phyloP scores from a whole-genome alignment of 345 rosid genomes.

The Populus nigra region DNA sequence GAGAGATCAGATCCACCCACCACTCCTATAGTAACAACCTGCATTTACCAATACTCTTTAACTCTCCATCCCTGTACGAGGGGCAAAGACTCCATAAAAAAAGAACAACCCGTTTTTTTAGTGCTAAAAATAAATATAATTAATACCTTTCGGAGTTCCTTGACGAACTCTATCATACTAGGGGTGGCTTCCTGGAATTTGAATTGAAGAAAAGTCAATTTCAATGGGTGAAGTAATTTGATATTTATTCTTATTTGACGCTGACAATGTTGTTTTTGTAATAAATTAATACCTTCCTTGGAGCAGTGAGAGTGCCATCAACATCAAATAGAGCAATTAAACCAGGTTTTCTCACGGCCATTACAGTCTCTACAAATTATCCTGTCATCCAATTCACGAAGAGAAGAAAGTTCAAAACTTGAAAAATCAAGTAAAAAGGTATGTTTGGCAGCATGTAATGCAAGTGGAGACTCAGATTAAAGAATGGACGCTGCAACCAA shows the following conservation, averaged over 20 bases:
- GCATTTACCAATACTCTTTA: not conserved
- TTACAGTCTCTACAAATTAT: conserved; percentile 11
- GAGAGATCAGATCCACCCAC: conserved; percentile 94
- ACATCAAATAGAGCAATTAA: conserved; percentile 91
- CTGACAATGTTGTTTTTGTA: not conserved
- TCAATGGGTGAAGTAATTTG: not conserved
- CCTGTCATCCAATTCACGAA: conserved; percentile 1
- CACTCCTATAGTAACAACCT: conserved; percentile 87
- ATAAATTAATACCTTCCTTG: conserved; percentile 57
- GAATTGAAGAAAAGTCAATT: not conserved
- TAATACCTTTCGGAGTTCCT: conserved; percentile 66
- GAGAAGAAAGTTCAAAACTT: not conserved
- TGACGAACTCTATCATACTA: conserved; percentile 60
- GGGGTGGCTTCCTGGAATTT: conserved; percentile 47
- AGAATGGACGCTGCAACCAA: no score
- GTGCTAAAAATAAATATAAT: not conserved
- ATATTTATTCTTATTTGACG: not conserved
- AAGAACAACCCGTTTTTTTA: no score
- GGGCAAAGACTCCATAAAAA: not conserved
- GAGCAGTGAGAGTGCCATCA: conserved; percentile 97
- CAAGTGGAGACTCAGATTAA: no score
- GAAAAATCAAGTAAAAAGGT: not conserved
- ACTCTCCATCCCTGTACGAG: not conserved
- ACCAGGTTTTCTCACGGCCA: conserved; percentile 58
- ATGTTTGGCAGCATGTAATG: no score